A percentile compares a stretch with the other conserved stretches of the same genome.
Conservation (phyloP, 805 yeast species). For the Tetrapisispora phaffii region DNA sequence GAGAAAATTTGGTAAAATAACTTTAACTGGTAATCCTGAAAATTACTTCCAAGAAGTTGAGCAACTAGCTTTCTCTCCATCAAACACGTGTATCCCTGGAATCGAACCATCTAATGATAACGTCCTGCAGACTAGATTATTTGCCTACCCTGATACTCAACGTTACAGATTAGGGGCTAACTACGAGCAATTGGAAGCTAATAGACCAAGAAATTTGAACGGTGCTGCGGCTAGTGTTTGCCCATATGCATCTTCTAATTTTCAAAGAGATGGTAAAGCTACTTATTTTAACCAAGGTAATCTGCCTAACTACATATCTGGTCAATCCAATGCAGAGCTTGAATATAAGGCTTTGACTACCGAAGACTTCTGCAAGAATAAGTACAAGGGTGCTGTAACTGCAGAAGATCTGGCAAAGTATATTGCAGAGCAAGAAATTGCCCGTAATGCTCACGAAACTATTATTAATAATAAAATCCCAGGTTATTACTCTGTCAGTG, state of each 20-base stretch:
- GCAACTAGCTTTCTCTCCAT: constrained; percentile 60
- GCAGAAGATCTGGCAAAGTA: constrained; percentile 20
- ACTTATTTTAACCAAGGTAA: constrained; percentile 39
- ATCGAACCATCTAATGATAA: constrained; percentile 73
- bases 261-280: constrained; percentile 57
- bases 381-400: constrained; percentile 30
- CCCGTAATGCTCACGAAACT: constrained; percentile 29
- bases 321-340: constrained; percentile 17
- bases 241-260: constrained; percentile 29
- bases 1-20: constrained; percentile 61
- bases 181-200: constrained; percentile 58
- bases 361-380: constrained; percentile 16
- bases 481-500: constrained; percentile 32
- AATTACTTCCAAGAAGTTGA: constrained; percentile 43
- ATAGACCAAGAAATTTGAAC: constrained; percentile 29
- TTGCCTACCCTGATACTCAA: constrained; percentile 69
- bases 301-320: constrained; percentile 43
- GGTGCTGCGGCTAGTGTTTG: background rate
- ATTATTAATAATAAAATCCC: constrained; percentile 30
- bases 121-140: constrained; percentile 65
- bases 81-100: constrained; percentile 59
- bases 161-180: constrained; percentile 66
- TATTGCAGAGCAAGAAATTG: constrained; percentile 25
- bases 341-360: constrained; percentile 12
- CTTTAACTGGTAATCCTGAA: constrained; percentile 44